Evolutionary conservation across 371 early-diverging fungal genomes (phyloP).

Genomic region (Rhizopus delemar): DNA sequence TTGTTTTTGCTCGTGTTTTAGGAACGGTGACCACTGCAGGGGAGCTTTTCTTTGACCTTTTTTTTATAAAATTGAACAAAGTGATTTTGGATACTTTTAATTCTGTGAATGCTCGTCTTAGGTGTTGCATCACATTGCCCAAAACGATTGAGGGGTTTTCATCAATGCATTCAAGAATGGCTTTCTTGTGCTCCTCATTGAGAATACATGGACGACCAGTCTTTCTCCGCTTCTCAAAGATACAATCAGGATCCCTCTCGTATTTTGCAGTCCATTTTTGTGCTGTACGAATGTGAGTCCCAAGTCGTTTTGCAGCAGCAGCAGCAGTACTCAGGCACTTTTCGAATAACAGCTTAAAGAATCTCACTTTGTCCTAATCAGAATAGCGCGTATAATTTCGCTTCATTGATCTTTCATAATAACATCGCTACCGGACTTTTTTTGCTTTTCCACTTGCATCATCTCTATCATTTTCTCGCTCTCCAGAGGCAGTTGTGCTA

Average conservation of each 20-base stretch:
- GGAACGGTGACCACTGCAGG: too few species aligned
- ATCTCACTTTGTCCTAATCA: constrained; percentile 6
- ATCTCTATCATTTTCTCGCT: too few species aligned
- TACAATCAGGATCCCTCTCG: constrained; percentile 11
- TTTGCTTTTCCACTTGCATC: too few species aligned
- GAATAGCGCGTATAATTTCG: constrained; percentile 5
- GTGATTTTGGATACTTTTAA: too few species aligned
- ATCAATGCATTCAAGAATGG: constrained; percentile 8
- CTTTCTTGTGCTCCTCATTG: constrained; percentile 13
- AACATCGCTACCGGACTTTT: too few species aligned
- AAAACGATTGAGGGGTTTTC: too few species aligned
- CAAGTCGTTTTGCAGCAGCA: constrained; percentile 15
- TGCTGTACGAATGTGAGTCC: constrained; percentile 16
- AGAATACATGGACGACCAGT: constrained; percentile 9
- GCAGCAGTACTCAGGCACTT: constrained; percentile 1
- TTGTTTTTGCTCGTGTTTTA: too few species aligned
- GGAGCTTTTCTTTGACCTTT: too few species aligned
- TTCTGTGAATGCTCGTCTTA: too few species aligned
- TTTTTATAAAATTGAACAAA: too few species aligned
- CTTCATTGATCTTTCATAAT: not conserved
- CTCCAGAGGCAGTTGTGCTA: too few species aligned
- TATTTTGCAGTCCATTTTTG: constrained; percentile 20
- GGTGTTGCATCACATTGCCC: too few species aligned
- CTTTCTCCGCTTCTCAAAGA: constrained; percentile 13
- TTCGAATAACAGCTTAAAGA: constrained; percentile 14